Percentiles rank a stretch among this genome's conserved stretches.
These are phyloP conservation scores for Metarhizium brunneum DNA, from an alignment of 2,329 filamentous ascomycete species.

Conservation along the genomic window DNA sequence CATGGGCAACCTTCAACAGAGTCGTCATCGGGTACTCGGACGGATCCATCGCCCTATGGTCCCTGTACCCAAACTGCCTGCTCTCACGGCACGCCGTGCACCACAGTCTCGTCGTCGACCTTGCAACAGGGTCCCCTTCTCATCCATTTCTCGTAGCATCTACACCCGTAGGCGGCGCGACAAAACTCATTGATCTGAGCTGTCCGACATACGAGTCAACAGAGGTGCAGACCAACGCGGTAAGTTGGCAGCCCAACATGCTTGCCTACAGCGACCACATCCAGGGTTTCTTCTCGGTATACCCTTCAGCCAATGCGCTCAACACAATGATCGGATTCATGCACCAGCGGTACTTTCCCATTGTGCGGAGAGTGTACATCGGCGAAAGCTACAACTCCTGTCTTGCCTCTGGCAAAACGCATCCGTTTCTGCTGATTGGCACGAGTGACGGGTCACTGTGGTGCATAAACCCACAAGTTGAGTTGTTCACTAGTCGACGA, in stretches of 20 bases:
- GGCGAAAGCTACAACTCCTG: conserved; percentile 41
- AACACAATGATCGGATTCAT: conserved; percentile 45
- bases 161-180: conserved; percentile 42
- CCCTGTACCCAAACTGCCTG: conserved; percentile 37
- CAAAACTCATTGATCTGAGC: conserved; percentile 42
- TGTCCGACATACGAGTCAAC: conserved; percentile 43
- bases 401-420: conserved; percentile 38
- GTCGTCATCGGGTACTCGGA: conserved; percentile 47
- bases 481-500: conserved; percentile 24
- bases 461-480: conserved; percentile 30
- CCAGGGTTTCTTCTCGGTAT: conserved; percentile 42
- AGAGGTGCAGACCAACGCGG: conserved; percentile 40
- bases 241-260: conserved; percentile 43
- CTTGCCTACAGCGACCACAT: conserved; percentile 47
- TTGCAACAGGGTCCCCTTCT: conserved; percentile 47
- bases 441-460: conserved; percentile 44
- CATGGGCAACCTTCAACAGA: conserved; percentile 47
- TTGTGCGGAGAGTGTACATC: conserved; percentile 42
- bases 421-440: conserved; percentile 46
- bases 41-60: conserved; percentile 48
- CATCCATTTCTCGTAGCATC: conserved; percentile 47
- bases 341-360: conserved; percentile 41
- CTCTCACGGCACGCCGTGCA: conserved; percentile 45
- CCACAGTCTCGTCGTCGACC: conserved; percentile 42
- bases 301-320: conserved; percentile 42